A percentile compares a stretch with the other conserved stretches of the same genome.
phyloP scores from a whole-genome alignment of 2,329 filamentous ascomycete genomes.

The Karstenula rhodostoma region DNA sequence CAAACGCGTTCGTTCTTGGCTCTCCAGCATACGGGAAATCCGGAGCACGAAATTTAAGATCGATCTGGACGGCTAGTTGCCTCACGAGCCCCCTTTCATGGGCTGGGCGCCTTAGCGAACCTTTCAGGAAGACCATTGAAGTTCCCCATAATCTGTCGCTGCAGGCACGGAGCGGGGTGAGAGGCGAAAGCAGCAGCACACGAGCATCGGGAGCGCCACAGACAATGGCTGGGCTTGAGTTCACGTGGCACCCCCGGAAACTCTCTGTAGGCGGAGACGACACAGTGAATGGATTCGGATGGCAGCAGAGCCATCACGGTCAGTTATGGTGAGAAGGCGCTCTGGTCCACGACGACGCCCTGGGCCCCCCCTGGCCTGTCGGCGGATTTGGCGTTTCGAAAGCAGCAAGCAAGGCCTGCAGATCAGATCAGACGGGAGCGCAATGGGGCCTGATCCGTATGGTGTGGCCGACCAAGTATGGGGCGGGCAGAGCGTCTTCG shows the following conservation, averaged over 20 bases:
- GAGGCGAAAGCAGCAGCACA: neutral
- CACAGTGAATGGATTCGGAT: neutral
- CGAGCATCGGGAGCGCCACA: constrained; percentile 1
- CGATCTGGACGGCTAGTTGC: neutral
- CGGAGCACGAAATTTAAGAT: neutral
- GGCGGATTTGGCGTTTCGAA: constrained; percentile 33
- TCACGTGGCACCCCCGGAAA: neutral
- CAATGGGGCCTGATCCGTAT: constrained; percentile 19
- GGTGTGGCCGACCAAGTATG: constrained; percentile 19
- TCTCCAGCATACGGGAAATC: neutral
- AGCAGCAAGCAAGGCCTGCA: constrained; percentile 24
- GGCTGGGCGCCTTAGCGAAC: neutral
- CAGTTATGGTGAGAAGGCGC: neutral
- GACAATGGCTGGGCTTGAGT: neutral
- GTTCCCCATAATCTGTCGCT: neutral
- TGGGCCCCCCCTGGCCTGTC: constrained; percentile 3
- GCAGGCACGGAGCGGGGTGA: neutral
- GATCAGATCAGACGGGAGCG: constrained; percentile 43
- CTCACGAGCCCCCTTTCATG: neutral
- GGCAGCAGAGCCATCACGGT: neutral
- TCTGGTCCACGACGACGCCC: neutral
- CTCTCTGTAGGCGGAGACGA: neutral
- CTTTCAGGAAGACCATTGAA: constrained; percentile 1
- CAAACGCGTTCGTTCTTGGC: neutral
- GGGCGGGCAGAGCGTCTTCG: constrained; percentile 24